These are phyloP conservation scores for Escallonia rubra DNA, from an alignment of 129 eudicot genomes.

Conservation along the genomic window DNA sequence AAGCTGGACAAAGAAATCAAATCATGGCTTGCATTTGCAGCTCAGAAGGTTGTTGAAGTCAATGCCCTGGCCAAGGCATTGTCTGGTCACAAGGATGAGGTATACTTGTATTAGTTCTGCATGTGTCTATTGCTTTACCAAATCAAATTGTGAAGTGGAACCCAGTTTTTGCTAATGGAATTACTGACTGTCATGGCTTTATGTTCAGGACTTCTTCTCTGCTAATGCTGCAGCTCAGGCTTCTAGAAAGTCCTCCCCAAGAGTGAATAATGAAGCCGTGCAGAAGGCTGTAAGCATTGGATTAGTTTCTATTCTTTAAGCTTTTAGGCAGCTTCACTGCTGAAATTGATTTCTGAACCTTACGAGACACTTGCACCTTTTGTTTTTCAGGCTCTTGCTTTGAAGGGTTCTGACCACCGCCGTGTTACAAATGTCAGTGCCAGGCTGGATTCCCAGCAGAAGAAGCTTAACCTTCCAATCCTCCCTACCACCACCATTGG, in stretches of 20 bases:
- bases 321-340: neutral
- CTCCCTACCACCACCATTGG: conserved; percentile 99
- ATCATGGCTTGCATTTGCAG: conserved; percentile 97
- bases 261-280: conserved; percentile 76
- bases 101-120: conserved; percentile 3
- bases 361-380: neutral
- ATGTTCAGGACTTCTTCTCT: conserved; percentile 74
- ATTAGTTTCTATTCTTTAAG: neutral
- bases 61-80: conserved; percentile 94
- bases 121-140: neutral
- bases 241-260: conserved; percentile 93
- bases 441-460: conserved; percentile 88
- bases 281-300: conserved; percentile 58
- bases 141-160: neutral
- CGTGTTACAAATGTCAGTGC: conserved; percentile 93
- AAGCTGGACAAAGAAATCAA: conserved; percentile 83
- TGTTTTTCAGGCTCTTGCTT: conserved; percentile 68
- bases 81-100: conserved; percentile 83
- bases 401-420: conserved; percentile 92
- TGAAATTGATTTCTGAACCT: conserved; percentile 1
- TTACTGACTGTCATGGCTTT: neutral
- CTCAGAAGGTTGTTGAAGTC: conserved; percentile 92
- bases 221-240: conserved; percentile 93
- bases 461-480: conserved; percentile 95
- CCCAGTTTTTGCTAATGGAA: neutral